Evolutionary conservation across 1,139 yeast genomes (phyloP).

Genomic region (Meyerozyma sp.): DNA sequence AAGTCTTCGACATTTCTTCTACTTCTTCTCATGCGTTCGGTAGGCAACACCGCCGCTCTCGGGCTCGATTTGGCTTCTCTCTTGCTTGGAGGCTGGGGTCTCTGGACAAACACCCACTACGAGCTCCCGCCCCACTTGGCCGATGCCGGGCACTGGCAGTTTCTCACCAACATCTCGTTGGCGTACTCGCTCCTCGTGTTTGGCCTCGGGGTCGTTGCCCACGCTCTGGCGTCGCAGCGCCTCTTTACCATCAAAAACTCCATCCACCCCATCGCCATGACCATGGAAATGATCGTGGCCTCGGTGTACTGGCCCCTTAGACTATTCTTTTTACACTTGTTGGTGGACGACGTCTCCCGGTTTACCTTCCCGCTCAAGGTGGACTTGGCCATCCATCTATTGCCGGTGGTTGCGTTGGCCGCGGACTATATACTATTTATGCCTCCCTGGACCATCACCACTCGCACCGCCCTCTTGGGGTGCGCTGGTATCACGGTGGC

Average conservation of each 20-base stretch:
- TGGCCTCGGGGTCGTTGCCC: conserved; percentile 35
- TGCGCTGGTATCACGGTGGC: conserved; percentile 34
- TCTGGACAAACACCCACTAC: conserved; percentile 12
- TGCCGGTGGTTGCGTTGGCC: conserved; percentile 49
- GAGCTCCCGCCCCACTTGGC: conserved; percentile 44
- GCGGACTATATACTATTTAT: conserved; percentile 52
- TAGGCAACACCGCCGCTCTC: conserved; percentile 27
- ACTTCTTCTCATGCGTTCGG: conserved; percentile 12
- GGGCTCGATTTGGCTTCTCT: conserved; percentile 22
- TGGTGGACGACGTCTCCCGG: conserved; percentile 26
- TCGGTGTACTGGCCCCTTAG: conserved; percentile 63
- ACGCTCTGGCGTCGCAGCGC: conserved; percentile 18
- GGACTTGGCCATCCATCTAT: conserved; percentile 55
- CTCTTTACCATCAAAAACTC: conserved; percentile 28
- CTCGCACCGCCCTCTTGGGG: conserved; percentile 33
- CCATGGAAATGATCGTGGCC: conserved; percentile 56
- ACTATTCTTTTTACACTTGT: conserved; percentile 40
- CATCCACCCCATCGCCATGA: conserved; percentile 48
- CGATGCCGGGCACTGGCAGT: conserved; percentile 62
- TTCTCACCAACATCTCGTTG: conserved; percentile 58
- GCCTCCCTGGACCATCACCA: conserved; percentile 40
- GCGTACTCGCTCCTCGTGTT: conserved; percentile 43
- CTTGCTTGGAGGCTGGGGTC: conserved; percentile 27
- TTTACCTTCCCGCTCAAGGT: conserved; percentile 38
- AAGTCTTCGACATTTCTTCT: too few species aligned